Conservation (phyloP, 495 filamentous ascomycete genomes). For the Parathielavia hyrcaniae region DNA sequence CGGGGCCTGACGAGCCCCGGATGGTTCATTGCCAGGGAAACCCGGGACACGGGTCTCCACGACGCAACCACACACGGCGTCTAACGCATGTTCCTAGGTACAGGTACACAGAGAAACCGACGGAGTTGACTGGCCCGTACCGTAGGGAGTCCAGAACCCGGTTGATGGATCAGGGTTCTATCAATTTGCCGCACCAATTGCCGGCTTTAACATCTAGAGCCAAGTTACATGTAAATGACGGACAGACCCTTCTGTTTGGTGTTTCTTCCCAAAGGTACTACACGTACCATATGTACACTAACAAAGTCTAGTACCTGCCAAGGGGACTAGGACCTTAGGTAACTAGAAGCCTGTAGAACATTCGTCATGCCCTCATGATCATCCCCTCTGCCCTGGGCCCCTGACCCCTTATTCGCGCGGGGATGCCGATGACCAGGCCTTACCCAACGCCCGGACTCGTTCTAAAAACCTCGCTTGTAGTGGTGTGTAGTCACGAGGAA, state of each 20-base stretch:
- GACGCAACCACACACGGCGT: background rate
- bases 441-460: background rate
- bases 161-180: too few relatives aligned
- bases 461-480: background rate
- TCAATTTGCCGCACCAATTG: too few relatives aligned
- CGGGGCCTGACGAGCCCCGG: background rate
- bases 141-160: too few relatives aligned
- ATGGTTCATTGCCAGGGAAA: slow-evolving; percentile 11
- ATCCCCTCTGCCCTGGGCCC: background rate
- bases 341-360: background rate
- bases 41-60: slow-evolving; percentile 15
- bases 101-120: background rate
- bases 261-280: too few relatives aligned
- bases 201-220: too few relatives aligned
- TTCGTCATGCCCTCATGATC: background rate
- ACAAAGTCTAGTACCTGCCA: background rate
- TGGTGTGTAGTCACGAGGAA: background rate
- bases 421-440: background rate
- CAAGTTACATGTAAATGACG: too few relatives aligned
- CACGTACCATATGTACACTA: background rate
- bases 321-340: background rate
- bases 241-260: background rate
- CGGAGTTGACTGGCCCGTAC: too few relatives aligned
- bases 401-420: background rate
- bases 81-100: background rate